Evolutionary conservation across 1,284 basidiomycete species (phyloP).

Genomic region (Cystobasidiaceae sp.): DNA sequence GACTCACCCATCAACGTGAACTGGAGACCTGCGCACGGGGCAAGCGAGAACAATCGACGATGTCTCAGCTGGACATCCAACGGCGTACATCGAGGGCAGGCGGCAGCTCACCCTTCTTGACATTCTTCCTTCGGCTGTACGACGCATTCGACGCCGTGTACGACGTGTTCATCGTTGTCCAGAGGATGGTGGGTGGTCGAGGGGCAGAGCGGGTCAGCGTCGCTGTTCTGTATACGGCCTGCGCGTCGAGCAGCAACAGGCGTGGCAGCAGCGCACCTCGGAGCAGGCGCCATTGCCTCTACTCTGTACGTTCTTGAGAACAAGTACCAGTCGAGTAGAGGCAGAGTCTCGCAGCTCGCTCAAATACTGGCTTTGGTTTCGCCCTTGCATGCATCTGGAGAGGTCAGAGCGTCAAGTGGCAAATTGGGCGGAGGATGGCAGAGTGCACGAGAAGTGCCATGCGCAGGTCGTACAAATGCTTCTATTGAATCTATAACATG

Average conservation of each 20-base stretch:
- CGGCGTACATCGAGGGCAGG: background rate
- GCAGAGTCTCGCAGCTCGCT: background rate
- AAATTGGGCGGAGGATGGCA: no score
- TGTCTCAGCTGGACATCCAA: background rate
- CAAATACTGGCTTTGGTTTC: no score
- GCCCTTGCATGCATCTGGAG: no score
- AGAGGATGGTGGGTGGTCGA: background rate
- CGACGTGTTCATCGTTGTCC: slow-evolving; percentile 16
- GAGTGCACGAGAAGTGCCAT: no score
- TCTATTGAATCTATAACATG: no score
- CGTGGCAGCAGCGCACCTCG: background rate
- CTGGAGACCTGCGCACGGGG: slow-evolving; percentile 11
- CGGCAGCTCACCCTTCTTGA: slow-evolving; percentile 62
- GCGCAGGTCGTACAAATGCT: no score
- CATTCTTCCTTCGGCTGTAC: slow-evolving; percentile 60
- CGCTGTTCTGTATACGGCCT: background rate
- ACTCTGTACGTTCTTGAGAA: background rate
- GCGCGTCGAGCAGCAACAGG: background rate
- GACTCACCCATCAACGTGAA: slow-evolving; percentile 32
- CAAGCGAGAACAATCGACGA: background rate
- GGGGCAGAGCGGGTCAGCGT: background rate
- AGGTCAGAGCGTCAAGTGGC: no score
- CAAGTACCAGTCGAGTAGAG: background rate
- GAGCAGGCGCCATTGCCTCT: slow-evolving; percentile 24
- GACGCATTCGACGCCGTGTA: slow-evolving; percentile 4